Evolutionary conservation across 257 asterid genomes (phyloP).

Genomic region (Cordia subcordata): DNA sequence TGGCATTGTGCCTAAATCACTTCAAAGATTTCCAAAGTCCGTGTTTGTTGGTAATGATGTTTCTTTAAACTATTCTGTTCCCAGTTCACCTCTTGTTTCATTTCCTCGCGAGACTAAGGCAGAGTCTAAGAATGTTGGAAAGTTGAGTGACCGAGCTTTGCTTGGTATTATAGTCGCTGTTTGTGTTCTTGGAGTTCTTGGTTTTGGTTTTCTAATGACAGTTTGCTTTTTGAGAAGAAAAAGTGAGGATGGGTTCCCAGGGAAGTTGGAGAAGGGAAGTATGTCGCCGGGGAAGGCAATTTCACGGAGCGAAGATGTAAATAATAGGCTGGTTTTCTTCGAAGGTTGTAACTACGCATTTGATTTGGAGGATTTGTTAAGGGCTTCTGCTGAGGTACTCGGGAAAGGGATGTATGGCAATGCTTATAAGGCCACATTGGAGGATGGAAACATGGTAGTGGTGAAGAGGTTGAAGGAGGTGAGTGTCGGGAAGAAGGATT

Average conservation of each 20-base stretch:
- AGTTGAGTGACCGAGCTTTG: slow-evolving; percentile 58
- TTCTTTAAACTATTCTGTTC: slow-evolving; percentile 33
- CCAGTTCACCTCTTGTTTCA: slow-evolving; percentile 40
- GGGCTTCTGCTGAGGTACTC: slow-evolving; percentile 93
- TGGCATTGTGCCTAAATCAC: slow-evolving; percentile 78
- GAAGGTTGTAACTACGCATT: slow-evolving; percentile 83
- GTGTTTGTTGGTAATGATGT: slow-evolving; percentile 59
- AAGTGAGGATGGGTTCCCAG: slow-evolving; percentile 38
- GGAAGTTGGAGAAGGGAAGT: slow-evolving; percentile 61
- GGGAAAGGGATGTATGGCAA: slow-evolving; percentile 88
- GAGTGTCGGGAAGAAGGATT: slow-evolving; percentile 72
- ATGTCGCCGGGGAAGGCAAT: slow-evolving; percentile 75
- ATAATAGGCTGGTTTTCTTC: slow-evolving; percentile 69
- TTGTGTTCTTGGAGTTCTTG: slow-evolving; percentile 59
- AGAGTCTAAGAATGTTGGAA: slow-evolving; percentile 38
- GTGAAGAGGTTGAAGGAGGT: slow-evolving; percentile 93
- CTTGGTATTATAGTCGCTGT: slow-evolving; percentile 66
- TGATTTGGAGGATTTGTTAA: slow-evolving; percentile 84
- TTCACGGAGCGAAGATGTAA: slow-evolving; percentile 61
- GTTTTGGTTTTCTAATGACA: slow-evolving; percentile 55
- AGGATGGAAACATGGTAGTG: slow-evolving; percentile 74
- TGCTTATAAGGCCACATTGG: slow-evolving; percentile 81
- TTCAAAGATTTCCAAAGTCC: slow-evolving; percentile 67
- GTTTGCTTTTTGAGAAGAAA: slow-evolving; percentile 50
- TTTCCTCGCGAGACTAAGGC: slow-evolving; percentile 37